Percentiles rank a stretch among this genome's conserved stretches.
phyloP scores from a whole-genome alignment of 2,329 filamentous ascomycete genomes.

The Aspergillus amoenus region DNA sequence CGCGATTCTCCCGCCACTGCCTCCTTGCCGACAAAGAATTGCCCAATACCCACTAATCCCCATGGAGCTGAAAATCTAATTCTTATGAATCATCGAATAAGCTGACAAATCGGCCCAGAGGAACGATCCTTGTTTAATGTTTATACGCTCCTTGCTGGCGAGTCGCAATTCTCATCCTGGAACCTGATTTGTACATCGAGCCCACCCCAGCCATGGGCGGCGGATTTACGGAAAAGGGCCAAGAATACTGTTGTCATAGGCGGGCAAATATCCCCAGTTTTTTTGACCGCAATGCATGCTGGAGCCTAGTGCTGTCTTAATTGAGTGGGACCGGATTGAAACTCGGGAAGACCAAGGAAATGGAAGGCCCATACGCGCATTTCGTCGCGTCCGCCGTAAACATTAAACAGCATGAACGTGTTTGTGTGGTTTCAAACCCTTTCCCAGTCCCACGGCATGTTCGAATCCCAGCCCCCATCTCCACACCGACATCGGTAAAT shows the following conservation, averaged over 20 bases:
- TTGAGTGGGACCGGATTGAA: no score
- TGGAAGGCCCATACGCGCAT: no score
- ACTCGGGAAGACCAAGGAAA: no score
- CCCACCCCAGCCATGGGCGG: conserved; percentile 1
- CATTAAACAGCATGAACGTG: no score
- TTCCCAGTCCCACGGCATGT: no score
- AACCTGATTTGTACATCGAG: conserved; percentile 4
- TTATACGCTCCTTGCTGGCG: not conserved
- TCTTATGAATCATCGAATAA: conserved; percentile 11
- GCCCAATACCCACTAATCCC: conserved; percentile 1
- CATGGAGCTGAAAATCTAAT: not conserved
- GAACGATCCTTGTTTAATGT: conserved; percentile 6
- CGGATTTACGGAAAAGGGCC: conserved; percentile 14
- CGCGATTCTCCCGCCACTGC: not conserved
- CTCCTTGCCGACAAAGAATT: conserved; percentile 11
- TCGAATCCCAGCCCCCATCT: no score
- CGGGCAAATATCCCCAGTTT: not conserved
- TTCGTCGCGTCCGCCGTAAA: no score
- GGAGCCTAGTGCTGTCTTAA: no score
- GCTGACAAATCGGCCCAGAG: not conserved
- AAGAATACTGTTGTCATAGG: not conserved
- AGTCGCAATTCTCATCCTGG: conserved; percentile 1
- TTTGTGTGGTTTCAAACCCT: no score
- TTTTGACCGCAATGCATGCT: no score
- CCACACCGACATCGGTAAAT: no score